Base-by-base conservation (phyloP, 2,329 filamentous ascomycete genomes). In the Xylariaceae sp. region DNA sequence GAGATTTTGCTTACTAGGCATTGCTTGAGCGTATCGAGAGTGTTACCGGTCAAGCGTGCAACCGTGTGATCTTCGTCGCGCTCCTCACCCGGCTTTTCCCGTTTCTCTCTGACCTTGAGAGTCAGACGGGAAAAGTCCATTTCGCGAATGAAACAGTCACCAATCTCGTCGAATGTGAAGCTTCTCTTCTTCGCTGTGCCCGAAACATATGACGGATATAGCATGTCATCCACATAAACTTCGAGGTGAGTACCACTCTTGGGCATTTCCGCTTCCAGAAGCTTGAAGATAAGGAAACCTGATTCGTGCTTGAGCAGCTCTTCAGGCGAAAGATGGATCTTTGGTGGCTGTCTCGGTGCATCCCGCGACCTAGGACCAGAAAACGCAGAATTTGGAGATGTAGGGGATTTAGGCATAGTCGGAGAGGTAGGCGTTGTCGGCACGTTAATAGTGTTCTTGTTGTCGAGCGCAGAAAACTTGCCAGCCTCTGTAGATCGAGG, bases 111-210 rank as follows among this genome's bases (percentile, higher is more conserved):
- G 36, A 96, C 75, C 43, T 89, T 87, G 50, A 98, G 76, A 0
- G 90, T 97, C 44, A 98, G 81, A 51, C 85, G 87, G 3, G 93
- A 98, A 55, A 96, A 90, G 50, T 98, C 94, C n/a, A 98, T 76
- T 64, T 98, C 93, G 47, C 93, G 88, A 45, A 98, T 87, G 66
- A 98, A 89, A 40, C 89, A 93, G 65, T 98, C 93, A 37, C 91
- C 90, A 57, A 90, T 89, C 66, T 98, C 93, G 53, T 93, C 87
- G 64, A 97, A 89, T 39, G 79, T 86, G 59, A 83, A 78, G 9
- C 74, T 69, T 53, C 75, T 84, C 31, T 74, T 77, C 57, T 79
- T 83, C 24, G 89, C 84, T 49, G 82, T 88, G 1, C 86, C 81
- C 9, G 89, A 94, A 2, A 79, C 75, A 61, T 95, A 97, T 1